These are phyloP conservation scores for Nothophoma quercina DNA, from an alignment of 2,329 filamentous ascomycete species.

Conservation along the genomic window DNA sequence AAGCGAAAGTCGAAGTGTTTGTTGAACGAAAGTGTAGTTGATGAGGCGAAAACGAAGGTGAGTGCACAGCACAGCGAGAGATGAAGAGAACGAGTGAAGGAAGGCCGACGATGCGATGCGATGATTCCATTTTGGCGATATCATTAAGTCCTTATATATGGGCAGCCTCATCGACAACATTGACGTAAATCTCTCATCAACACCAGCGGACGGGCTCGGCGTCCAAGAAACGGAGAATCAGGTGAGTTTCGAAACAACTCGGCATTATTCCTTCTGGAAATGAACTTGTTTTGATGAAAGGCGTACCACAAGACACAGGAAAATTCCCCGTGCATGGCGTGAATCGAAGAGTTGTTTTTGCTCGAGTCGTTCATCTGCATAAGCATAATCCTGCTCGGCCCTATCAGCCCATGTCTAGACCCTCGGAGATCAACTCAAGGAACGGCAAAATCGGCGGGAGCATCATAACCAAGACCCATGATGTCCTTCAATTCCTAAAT, in stretches of 20 bases:
- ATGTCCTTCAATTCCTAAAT: constrained; percentile 11
- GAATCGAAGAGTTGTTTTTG: constrained; percentile 2
- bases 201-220: constrained; percentile 1
- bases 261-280: constrained; percentile 18
- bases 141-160: constrained; percentile 1
- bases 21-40: constrained; percentile 2
- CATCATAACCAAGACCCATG: neutral
- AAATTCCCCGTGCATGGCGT: neutral
- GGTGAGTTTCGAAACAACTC: constrained; percentile 21
- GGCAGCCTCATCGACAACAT: neutral
- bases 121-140: neutral
- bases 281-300: constrained; percentile 5
- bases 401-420: neutral
- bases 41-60: constrained; percentile 20
- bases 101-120: constrained; percentile 11
- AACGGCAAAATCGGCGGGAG: neutral
- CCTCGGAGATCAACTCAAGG: constrained; percentile 5
- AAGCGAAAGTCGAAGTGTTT: constrained; percentile 3
- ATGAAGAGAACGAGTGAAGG: constrained; percentile 19
- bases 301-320: neutral
- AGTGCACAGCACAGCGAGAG: constrained; percentile 31
- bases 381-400: neutral
- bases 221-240: neutral
- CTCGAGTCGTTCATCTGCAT: neutral
- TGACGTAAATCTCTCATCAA: neutral